A percentile compares a stretch with the other conserved stretches of the same genome.
Conservation (phyloP, 2,329 filamentous ascomycete genomes). For the Pestalotiopsis sp. region DNA sequence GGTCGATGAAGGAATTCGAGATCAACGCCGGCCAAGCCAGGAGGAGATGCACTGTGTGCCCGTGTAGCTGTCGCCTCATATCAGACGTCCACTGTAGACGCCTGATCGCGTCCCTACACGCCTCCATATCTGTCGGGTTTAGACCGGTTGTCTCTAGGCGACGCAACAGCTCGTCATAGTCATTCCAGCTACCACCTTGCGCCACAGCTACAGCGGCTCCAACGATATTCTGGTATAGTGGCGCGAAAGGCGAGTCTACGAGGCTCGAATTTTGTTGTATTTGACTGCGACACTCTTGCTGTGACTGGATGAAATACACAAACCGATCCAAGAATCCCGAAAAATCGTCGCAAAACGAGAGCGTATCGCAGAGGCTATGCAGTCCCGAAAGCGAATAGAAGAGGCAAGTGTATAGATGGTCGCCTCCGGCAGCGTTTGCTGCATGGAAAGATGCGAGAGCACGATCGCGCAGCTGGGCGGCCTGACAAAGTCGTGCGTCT, state of each 20-base stretch:
- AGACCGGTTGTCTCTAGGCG: neutral
- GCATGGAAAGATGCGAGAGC: neutral
- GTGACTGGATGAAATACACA: neutral
- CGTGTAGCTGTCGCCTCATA: neutral
- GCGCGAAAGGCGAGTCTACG: neutral
- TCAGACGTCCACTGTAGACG: conserved; percentile 1
- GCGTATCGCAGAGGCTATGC: neutral
- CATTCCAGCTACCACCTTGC: neutral
- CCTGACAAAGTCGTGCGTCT: neutral
- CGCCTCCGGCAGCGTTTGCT: neutral
- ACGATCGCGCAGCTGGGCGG: neutral
- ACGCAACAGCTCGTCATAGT: neutral
- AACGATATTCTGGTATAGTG: neutral
- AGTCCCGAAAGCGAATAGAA: neutral
- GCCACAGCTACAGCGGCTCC: neutral
- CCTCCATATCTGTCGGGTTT: neutral
- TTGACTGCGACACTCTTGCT: neutral
- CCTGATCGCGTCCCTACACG: neutral
- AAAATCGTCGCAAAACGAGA: neutral
- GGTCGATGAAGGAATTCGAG: neutral
- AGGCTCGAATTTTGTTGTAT: neutral
- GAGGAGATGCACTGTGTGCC: neutral
- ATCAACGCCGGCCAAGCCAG: neutral
- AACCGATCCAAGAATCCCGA: neutral
- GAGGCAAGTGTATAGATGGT: neutral